A percentile compares a stretch with the other conserved stretches of the same genome.
phyloP scores from a whole-genome alignment of 2,329 filamentous ascomycete genomes.

The Lasiodiplodia hormozganensis region DNA sequence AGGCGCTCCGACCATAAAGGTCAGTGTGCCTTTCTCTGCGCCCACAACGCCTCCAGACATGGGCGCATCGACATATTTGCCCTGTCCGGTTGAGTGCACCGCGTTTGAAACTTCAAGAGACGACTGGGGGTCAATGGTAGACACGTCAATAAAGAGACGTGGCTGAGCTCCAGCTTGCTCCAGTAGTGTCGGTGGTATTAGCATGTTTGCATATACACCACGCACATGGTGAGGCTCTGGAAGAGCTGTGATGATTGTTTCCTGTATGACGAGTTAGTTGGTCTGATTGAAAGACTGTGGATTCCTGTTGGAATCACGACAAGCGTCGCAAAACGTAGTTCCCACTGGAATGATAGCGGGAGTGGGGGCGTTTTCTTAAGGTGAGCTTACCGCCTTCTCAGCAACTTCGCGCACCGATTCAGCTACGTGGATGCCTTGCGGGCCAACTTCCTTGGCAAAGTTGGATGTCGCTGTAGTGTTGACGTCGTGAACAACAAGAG shows the following conservation, averaged over 20 bases:
- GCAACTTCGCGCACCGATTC: slow-evolving; percentile 67
- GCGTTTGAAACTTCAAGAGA: slow-evolving; percentile 78
- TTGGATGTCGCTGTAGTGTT: slow-evolving; percentile 63
- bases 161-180: slow-evolving; percentile 59
- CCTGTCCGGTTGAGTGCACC: slow-evolving; percentile 70
- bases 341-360: slow-evolving; percentile 78
- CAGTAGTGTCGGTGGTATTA: slow-evolving; percentile 64
- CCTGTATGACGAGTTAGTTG: slow-evolving; percentile 40
- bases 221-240: slow-evolving; percentile 61
- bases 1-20: slow-evolving; percentile 90
- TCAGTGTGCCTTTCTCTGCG: slow-evolving; percentile 83
- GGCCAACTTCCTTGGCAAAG: slow-evolving; percentile 63
- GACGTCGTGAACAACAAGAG: slow-evolving; percentile 69
- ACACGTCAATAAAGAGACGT: slow-evolving; percentile 92
- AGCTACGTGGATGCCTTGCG: slow-evolving; percentile 62
- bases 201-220: slow-evolving; percentile 68
- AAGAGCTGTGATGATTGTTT: slow-evolving; percentile 61
- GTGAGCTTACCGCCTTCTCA: slow-evolving; percentile 67
- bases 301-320: slow-evolving; percentile 1
- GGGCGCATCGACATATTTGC: slow-evolving; percentile 88
- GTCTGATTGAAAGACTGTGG: background rate
- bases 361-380: slow-evolving; percentile 38
- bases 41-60: slow-evolving; percentile 98
- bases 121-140: slow-evolving; percentile 90
- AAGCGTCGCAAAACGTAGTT: slow-evolving; percentile 60